Conservation (phyloP, 176 grass and related monocot species). For the Carex kokanica region DNA sequence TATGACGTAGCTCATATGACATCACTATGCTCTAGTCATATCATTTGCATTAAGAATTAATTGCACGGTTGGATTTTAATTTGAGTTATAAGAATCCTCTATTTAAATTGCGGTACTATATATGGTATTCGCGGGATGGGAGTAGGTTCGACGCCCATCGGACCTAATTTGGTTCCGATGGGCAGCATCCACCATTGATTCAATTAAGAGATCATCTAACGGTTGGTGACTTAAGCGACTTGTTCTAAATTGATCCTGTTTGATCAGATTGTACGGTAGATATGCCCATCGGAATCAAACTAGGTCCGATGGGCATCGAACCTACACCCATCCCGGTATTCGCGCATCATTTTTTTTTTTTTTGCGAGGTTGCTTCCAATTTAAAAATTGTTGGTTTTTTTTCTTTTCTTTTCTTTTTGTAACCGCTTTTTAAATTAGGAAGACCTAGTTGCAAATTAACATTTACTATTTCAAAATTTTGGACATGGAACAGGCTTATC, state of each 20-base stretch:
- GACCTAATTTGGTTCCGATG: too few relatives aligned
- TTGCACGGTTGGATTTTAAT: not conserved
- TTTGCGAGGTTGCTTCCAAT: too few relatives aligned
- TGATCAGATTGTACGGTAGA: too few relatives aligned
- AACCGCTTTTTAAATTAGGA: not conserved
- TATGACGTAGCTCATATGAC: slow-evolving; percentile 10
- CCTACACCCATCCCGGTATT: too few relatives aligned
- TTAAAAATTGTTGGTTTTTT: not conserved
- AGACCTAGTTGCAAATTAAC: not conserved
- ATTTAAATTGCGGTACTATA: not conserved
- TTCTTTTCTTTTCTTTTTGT: not conserved
- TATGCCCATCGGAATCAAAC: too few relatives aligned
- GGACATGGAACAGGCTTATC: not conserved
- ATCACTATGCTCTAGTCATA: not conserved
- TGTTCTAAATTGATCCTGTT: too few relatives aligned
- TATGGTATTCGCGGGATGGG: too few relatives aligned
- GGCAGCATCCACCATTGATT: too few relatives aligned
- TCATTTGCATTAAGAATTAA: not conserved
- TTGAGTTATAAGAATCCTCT: not conserved
- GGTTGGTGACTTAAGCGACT: too few relatives aligned
- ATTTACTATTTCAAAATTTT: not conserved
- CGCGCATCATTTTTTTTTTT: not conserved
- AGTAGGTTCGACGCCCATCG: too few relatives aligned
- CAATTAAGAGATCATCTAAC: too few relatives aligned
- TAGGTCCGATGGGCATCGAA: too few relatives aligned